phyloP scores from a whole-genome alignment of 2,329 filamentous ascomycete genomes.

The Alternaria novae-zelandiae region DNA sequence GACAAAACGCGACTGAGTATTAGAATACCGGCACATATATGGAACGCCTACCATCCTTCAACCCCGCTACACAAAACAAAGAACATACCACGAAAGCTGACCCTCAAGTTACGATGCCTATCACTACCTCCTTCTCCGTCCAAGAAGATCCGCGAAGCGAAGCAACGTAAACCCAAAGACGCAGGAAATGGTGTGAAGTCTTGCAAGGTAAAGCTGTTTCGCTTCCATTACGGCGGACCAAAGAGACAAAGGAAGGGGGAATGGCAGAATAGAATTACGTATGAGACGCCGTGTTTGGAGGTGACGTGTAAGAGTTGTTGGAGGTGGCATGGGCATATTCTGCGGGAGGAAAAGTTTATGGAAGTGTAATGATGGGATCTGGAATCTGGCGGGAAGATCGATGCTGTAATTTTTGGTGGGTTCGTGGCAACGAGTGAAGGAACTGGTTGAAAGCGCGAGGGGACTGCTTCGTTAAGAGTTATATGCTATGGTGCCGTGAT shows the following conservation, averaged over 20 bases:
- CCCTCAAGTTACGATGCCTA: neutral
- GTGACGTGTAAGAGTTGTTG: conserved; percentile 21
- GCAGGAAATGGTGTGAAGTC: neutral
- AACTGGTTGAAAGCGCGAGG: too few relatives aligned
- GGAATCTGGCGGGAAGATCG: too few relatives aligned
- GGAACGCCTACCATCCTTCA: conserved; percentile 11
- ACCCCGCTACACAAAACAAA: neutral
- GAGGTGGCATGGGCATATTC: conserved; percentile 16
- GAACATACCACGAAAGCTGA: neutral
- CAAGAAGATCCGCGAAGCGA: neutral
- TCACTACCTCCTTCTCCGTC: neutral
- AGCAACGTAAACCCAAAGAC: too few relatives aligned
- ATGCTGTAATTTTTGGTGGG: too few relatives aligned
- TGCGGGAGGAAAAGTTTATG: neutral
- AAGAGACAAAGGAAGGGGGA: conserved; percentile 5
- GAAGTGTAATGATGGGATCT: too few relatives aligned
- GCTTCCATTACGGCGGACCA: conserved; percentile 27
- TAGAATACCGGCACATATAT: conserved; percentile 13
- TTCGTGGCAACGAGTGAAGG: too few relatives aligned
- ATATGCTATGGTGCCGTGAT: too few relatives aligned
- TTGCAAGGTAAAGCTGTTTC: conserved; percentile 22
- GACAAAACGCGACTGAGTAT: conserved; percentile 2
- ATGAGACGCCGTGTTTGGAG: conserved; percentile 19
- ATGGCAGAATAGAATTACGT: conserved; percentile 9
- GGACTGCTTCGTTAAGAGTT: too few relatives aligned